Conservation (phyloP, 129 eudicot genomes). For the Logfia minima region DNA sequence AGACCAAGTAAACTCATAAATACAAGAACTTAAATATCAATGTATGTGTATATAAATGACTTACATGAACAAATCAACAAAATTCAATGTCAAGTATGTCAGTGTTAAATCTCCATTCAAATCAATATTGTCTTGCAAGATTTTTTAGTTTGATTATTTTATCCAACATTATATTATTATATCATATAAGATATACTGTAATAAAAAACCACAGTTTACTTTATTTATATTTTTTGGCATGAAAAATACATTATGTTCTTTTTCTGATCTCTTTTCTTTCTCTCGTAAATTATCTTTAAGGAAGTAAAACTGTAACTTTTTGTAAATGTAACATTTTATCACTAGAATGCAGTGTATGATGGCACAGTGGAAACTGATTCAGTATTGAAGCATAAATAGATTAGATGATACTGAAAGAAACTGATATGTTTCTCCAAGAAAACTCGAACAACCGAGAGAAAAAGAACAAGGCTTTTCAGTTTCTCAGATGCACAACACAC, state of each 20-base stretch:
- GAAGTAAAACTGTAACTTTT: too few species aligned
- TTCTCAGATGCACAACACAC: constrained; percentile 35
- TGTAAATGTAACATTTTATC: not conserved
- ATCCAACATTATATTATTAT: too few species aligned
- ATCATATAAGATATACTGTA: not conserved
- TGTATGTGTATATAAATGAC: not conserved
- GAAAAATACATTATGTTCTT: too few species aligned
- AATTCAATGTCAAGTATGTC: not conserved
- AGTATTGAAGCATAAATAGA: constrained; percentile 22
- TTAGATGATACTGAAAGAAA: constrained; percentile 16
- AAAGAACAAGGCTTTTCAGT: constrained; percentile 18
- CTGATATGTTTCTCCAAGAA: constrained; percentile 21
- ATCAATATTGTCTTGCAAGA: not conserved
- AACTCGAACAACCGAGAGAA: constrained; percentile 27
- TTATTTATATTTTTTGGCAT: too few species aligned
- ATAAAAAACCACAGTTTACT: too few species aligned
- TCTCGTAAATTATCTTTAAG: too few species aligned
- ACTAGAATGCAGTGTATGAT: constrained; percentile 1
- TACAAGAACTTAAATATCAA: not conserved
- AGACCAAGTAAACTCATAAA: not conserved
- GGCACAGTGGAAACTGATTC: constrained; percentile 4
- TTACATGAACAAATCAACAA: not conserved
- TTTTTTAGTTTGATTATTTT: too few species aligned
- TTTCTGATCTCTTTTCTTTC: too few species aligned
- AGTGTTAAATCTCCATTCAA: not conserved